Conservation (phyloP, 257 asterid genomes). For the Haberlea rhodopensis region DNA sequence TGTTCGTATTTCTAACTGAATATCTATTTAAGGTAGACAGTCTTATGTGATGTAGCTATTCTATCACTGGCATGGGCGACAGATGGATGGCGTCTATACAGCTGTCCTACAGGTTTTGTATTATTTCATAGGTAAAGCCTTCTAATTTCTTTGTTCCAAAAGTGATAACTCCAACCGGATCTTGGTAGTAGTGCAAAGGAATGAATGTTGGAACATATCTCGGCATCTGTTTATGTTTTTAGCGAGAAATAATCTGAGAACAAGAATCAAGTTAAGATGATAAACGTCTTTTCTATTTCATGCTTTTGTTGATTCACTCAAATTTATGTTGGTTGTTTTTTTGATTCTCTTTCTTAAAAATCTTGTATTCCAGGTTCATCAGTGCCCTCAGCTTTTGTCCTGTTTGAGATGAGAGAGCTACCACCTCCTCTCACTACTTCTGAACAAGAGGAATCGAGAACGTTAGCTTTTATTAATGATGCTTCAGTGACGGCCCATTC, state of each 20-base stretch:
- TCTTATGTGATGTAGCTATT: slow-evolving; percentile 60
- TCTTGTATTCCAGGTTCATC: slow-evolving; percentile 63
- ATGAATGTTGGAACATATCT: not conserved
- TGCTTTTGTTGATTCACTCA: too few species aligned
- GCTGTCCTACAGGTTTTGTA: slow-evolving; percentile 64
- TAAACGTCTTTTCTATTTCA: not conserved
- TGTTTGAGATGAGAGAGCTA: slow-evolving; percentile 89
- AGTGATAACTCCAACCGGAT: not conserved
- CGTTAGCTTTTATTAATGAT: slow-evolving; percentile 64
- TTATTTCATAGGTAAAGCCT: slow-evolving; percentile 70
- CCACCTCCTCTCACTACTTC: slow-evolving; percentile 58
- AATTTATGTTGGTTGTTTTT: too few species aligned
- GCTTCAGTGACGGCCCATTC: slow-evolving; percentile 44
- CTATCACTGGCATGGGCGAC: slow-evolving; percentile 60
- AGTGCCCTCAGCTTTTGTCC: slow-evolving; percentile 72
- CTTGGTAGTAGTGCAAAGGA: not conserved
- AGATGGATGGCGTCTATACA: slow-evolving; percentile 39
- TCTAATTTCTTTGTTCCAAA: not conserved
- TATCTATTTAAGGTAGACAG: not conserved
- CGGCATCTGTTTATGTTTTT: too few species aligned
- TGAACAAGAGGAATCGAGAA: slow-evolving; percentile 55
- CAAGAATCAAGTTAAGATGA: too few species aligned
- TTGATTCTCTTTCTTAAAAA: too few species aligned
- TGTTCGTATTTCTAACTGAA: slow-evolving; percentile 13
- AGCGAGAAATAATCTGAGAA: too few species aligned